Evolutionary conservation across 176 grass and related monocot genomes (phyloP).

Genomic region (Oryza glaberrima): DNA sequence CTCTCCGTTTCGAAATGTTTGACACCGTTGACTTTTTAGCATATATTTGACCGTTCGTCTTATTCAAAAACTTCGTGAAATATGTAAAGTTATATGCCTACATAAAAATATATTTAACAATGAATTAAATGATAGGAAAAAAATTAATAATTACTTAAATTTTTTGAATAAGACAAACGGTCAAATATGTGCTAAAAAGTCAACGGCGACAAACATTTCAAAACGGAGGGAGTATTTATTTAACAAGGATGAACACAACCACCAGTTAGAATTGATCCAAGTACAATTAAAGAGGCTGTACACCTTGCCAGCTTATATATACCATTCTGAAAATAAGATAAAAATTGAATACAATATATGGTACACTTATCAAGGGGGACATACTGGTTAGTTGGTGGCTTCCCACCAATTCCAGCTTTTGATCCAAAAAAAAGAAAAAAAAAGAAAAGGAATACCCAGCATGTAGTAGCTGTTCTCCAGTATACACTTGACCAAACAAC

Average conservation of each 20-base stretch:
- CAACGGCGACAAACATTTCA: too few relatives aligned
- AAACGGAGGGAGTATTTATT: too few relatives aligned
- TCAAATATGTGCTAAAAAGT: too few relatives aligned
- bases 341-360: slow-evolving; percentile 29
- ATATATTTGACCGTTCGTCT: too few relatives aligned
- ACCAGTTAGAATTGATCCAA: neutral
- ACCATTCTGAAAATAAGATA: neutral
- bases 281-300: neutral
- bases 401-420: slow-evolving; percentile 55
- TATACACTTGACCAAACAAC: slow-evolving; percentile 29
- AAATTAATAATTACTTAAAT: too few relatives aligned
- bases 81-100: too few relatives aligned
- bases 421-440: slow-evolving; percentile 40
- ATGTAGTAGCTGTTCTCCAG: slow-evolving; percentile 1
- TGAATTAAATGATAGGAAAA: too few relatives aligned
- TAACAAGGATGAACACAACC: neutral
- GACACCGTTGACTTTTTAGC: too few relatives aligned
- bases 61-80: too few relatives aligned
- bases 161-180: too few relatives aligned
- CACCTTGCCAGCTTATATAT: neutral
- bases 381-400: slow-evolving; percentile 41
- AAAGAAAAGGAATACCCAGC: neutral
- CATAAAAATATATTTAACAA: too few relatives aligned
- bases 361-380: neutral
- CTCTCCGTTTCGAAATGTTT: too few relatives aligned